Evolutionary conservation across 805 yeast species (phyloP).

Genomic region (Pichia phayaonensis): DNA sequence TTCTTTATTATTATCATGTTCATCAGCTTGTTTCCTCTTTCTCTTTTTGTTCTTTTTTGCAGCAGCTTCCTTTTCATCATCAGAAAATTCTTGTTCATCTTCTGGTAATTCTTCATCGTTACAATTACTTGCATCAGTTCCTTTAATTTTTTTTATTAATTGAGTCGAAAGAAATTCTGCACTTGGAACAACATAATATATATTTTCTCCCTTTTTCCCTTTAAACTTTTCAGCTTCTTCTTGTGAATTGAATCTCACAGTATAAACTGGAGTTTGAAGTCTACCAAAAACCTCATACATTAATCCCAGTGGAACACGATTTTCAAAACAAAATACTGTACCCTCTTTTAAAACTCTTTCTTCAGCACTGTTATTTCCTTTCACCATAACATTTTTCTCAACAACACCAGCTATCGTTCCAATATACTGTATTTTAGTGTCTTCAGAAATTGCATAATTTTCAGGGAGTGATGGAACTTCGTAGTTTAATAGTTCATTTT

Average conservation of each 20-base stretch:
- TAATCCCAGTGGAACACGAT: conserved; percentile 63
- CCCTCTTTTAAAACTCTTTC: conserved; percentile 74
- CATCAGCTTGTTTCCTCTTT: conserved; percentile 34
- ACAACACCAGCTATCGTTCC: conserved; percentile 67
- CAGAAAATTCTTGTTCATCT: conserved; percentile 91
- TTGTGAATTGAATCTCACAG: conserved; percentile 55
- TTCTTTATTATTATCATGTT: neutral
- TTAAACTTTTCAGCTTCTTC: conserved; percentile 43
- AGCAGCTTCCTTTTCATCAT: conserved; percentile 81
- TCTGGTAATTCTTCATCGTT: conserved; percentile 92
- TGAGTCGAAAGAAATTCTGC: conserved; percentile 77
- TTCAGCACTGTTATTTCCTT: conserved; percentile 75
- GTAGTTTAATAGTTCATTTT: conserved; percentile 69
- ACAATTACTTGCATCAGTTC: conserved; percentile 91
- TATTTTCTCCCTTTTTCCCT: conserved; percentile 45
- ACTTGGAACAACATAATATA: conserved; percentile 71
- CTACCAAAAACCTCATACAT: conserved; percentile 88
- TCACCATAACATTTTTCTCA: conserved; percentile 63
- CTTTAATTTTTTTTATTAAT: conserved; percentile 59
- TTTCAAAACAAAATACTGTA: conserved; percentile 71
- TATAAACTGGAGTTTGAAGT: conserved; percentile 70
- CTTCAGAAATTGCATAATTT: conserved; percentile 49
- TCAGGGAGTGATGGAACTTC: conserved; percentile 60
- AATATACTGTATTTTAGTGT: conserved; percentile 59
- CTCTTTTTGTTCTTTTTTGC: conserved; percentile 58